These are phyloP conservation scores for Viridothelium virens DNA, from an alignment of 495 filamentous ascomycete species.

Conservation along the genomic window DNA sequence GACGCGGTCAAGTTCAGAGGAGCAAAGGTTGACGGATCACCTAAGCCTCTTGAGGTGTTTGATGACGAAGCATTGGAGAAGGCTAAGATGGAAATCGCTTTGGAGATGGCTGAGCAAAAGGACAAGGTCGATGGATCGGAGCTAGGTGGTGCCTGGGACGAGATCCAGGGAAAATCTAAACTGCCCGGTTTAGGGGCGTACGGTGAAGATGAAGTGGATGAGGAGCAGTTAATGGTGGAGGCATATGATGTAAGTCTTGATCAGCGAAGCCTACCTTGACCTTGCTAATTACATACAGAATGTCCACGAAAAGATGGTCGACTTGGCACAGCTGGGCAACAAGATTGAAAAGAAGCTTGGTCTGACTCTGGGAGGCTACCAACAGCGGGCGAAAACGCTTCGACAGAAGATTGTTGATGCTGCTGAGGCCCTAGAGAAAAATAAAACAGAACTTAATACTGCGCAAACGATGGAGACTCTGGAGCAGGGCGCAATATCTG, in stretches of 20 bases:
- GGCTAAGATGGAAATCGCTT: conserved; percentile 66
- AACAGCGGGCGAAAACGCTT: conserved; percentile 73
- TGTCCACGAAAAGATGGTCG: conserved; percentile 60
- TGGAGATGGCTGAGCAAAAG: conserved; percentile 56
- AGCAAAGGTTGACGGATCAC: conserved; percentile 53
- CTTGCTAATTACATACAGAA: conserved; percentile 43
- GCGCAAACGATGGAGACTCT: conserved; percentile 67
- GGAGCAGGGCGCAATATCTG: conserved; percentile 65
- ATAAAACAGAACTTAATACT: conserved; percentile 61
- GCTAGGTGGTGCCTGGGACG: conserved; percentile 62
- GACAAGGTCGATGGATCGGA: conserved; percentile 47
- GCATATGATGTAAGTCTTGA: conserved; percentile 55
- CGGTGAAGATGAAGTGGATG: conserved; percentile 61
- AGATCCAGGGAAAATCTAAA: conserved; percentile 46
- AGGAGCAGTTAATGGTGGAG: conserved; percentile 50
- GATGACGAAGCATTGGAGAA: conserved; percentile 64
- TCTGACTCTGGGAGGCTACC: conserved; percentile 81
- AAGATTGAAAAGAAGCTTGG: conserved; percentile 92
- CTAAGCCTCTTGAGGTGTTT: conserved; percentile 53
- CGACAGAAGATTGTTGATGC: conserved; percentile 76
- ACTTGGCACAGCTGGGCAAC: conserved; percentile 67
- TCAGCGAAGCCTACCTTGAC: not conserved
- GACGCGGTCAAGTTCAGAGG: conserved; percentile 70
- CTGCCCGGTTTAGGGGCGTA: conserved; percentile 75
- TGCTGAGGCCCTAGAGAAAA: conserved; percentile 64